Base-by-base conservation (phyloP, 306 rosid genomes). In the Fagus crenata region DNA sequence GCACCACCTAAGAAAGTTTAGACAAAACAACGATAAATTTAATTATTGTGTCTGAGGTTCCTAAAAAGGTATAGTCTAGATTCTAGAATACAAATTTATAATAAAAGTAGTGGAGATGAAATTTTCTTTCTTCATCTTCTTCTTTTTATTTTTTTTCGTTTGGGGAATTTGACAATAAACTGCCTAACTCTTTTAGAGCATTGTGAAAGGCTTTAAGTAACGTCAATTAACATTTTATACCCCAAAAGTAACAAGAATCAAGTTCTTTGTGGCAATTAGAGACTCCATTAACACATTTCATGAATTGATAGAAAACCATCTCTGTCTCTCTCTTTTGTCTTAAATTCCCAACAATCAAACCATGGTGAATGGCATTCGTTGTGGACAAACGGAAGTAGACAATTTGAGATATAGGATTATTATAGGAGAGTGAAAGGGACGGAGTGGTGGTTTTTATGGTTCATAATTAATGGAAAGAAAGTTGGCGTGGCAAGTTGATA, bases 31-130 rank as follows among this genome's bases (percentile, higher is more conserved):
- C 63, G 73, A 22, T 61, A 69, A 46, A 53, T 69, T 71, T 14
- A 76, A 86, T 81, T 53, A 83, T 77, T 51, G 18, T 79, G 83
- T 80, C 78, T 28, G 61, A 51, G 71, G 56, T 68, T 63, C 73
- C 8, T 28, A 4, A 71, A 83, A 81, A 75, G 77, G 51, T 54
- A 41, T 54, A 14, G 73, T 78, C 76, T 14, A 7, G 35, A 72
- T 35, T 14, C 74, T 65, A 80, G 46, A 65, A 71, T 72, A 72
- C 73, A 4, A 39, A 1, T 53, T 71, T 53, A 75, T 71, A n/a
- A 72, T 4, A 5, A 17, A 22, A 8, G 15, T 43, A 5, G 68
- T 67, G 63, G 28, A 22, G 5, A 17, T 33, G 15, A 56, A 18
- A 1, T 22, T 56, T 18, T 6, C n/a, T 1, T 3, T 51, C 14